Evolutionary conservation across 108 stramenopile genomes (phyloP), one percentile per base, ranked within the genome.

Genomic region (Tribonema minus): DNA sequence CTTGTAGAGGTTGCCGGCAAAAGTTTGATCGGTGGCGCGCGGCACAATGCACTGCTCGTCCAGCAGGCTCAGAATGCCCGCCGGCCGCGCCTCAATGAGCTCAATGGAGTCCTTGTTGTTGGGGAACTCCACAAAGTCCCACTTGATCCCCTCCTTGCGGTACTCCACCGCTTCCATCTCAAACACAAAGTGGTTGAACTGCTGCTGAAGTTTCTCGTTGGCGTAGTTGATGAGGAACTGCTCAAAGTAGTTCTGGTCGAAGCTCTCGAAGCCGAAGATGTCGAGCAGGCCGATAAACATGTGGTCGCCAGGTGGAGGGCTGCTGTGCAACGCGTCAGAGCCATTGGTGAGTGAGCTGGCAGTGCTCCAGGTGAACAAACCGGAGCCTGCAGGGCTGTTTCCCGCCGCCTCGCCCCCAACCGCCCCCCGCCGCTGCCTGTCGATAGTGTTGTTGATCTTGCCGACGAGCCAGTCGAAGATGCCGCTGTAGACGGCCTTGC

Each of bases 21-120:
- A 94, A 54, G 92, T 91, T 67, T 92, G 74, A 72, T 98, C 97
- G 2, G 90, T 91, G 6, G 90, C 92, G n/a, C 86, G 82, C 37
- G 97, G 95, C 59, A 93, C 84, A 30, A 91, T 90, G 67, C 95
- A 95, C 68, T 95, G 92, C 65, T 98, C 97, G 73, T 98, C 95
- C 38, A 96, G 74, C 12, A 98, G 67, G 9, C 93, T 88, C 40
- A 96, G 67, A 65, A 98, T 92, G 70, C 95, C 95, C 36, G 91
- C 88, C 34, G 90, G 91, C 72, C 90, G 38, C 9, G 71, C 66
- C 66, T 87, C 84, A 41, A 87, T 84, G 7, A 86, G 67, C 9
- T 36, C 74, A 25, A 87, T 75, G 33, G 64, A 66, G 74, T 76
- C 84, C 27, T 67, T 68, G 81, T 84, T 84, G 27, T 86, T 83